Conservation (phyloP, 306 rosid genomes). For the Phaseolus lunatus region DNA sequence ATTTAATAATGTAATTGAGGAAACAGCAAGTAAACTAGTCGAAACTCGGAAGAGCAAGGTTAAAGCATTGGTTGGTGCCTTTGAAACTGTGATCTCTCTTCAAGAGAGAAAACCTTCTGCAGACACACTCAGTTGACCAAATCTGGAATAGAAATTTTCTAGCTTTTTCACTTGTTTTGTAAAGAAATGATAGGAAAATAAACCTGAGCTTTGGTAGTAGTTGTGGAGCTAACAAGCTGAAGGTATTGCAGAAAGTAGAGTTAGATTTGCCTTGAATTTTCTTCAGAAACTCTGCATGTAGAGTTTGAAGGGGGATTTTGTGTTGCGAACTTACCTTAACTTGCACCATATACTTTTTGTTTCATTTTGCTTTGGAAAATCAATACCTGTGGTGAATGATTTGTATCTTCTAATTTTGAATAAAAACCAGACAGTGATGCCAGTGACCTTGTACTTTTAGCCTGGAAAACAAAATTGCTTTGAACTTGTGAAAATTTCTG, state of each 20-base stretch:
- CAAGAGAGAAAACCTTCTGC: conserved; percentile 76
- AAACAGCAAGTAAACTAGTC: conserved; percentile 87
- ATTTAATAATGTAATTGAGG: conserved; percentile 87
- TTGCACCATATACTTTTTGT: conserved; percentile 41
- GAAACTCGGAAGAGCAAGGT: conserved; percentile 89
- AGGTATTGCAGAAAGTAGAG: conserved; percentile 46
- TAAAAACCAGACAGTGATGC: conserved; percentile 9
- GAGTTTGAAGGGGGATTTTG: conserved; percentile 49
- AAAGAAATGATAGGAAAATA: conserved; percentile 51
- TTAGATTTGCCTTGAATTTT: conserved; percentile 47
- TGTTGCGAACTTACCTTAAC: conserved; percentile 41
- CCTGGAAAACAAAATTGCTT: conserved; percentile 21
- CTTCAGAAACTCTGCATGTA: conserved; percentile 39
- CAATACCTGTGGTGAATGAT: conserved; percentile 35
- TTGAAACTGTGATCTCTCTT: conserved; percentile 95
- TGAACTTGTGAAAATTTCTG: conserved; percentile 18
- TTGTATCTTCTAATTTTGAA: conserved; percentile 8
- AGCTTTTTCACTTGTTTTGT: conserved; percentile 35
- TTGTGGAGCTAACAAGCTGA: conserved; percentile 48
- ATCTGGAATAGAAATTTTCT: conserved; percentile 28
- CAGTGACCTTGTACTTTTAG: neutral
- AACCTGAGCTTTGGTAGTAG: conserved; percentile 47
- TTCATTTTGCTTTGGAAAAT: conserved; percentile 37
- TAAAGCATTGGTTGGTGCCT: conserved; percentile 98
- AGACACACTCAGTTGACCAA: conserved; percentile 51